Evolutionary conservation across 352 stramenopile species (phyloP).

Genomic region (Phytophthora chlamydospora): DNA sequence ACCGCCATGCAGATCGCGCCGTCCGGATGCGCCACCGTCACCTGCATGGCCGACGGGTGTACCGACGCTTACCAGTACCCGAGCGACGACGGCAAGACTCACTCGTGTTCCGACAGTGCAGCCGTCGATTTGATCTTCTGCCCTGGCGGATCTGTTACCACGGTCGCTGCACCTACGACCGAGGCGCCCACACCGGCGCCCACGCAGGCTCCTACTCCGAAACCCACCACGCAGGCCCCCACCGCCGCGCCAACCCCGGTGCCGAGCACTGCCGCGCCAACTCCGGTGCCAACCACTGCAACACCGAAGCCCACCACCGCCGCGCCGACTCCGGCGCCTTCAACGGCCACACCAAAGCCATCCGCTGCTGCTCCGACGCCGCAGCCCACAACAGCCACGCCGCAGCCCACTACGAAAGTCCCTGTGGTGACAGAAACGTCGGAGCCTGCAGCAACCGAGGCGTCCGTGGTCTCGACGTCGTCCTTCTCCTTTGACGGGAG

Average conservation of each 20-base stretch:
- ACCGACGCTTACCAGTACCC: slow-evolving; percentile 65
- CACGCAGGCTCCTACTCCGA: slow-evolving; percentile 15
- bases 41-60: slow-evolving; percentile 49
- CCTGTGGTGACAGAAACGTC: slow-evolving; percentile 3
- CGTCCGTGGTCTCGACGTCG: slow-evolving; percentile 3
- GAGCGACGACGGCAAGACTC: slow-evolving; percentile 55
- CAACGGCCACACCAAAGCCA: background rate
- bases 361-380: slow-evolving; percentile 1
- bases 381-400: slow-evolving; percentile 7
- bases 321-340: slow-evolving; percentile 3
- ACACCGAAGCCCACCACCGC: slow-evolving; percentile 5
- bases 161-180: slow-evolving; percentile 4
- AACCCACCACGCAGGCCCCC: background rate
- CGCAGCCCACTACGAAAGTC: background rate
- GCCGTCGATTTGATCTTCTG: slow-evolving; percentile 69
- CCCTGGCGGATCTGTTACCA: slow-evolving; percentile 31
- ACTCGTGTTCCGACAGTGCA: slow-evolving; percentile 47
- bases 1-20: slow-evolving; percentile 56
- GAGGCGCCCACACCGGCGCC: slow-evolving; percentile 18
- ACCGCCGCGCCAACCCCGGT: slow-evolving; percentile 8
- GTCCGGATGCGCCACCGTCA: slow-evolving; percentile 45
- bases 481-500: background rate
- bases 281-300: slow-evolving; percentile 2
- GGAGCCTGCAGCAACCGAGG: background rate
- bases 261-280: slow-evolving; percentile 1